Evolutionary conservation across 2,329 filamentous ascomycete genomes (phyloP), one percentile per base, ranked within the genome.

Genomic region (Penicillium frequentans): DNA sequence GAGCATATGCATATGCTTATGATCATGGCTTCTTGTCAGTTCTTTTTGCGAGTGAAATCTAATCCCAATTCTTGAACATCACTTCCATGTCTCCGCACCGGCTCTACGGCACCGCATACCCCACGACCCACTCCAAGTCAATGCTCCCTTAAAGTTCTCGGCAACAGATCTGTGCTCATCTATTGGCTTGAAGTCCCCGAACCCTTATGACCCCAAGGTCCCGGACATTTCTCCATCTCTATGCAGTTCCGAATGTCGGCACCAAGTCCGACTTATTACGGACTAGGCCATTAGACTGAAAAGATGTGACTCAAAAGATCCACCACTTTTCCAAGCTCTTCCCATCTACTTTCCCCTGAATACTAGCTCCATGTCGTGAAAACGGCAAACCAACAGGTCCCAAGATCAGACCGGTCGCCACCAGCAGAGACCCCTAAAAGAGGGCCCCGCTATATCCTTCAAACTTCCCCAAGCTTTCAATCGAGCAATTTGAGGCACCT

Each of bases 151-250:
- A 11, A 11, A 31, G 11, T 21, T 31, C 35, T 19, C 37, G 21
- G 44, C n/a, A 19, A 47, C 44, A 29, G 26, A 21, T 39, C 39
- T 42, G 42, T 42, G 29, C 33, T 29, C 50, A 43, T 39, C 39
- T 13, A 63, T 66, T 64, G 61, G 64, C 49, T 21, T 13, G 21
- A 35, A 52, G 11, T 57, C 47, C 48, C 62, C 61, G 61, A 47
- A 48, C 49, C 13, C 26, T 23, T 11, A 44, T 11, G 16, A 16
- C 33, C 48, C 48, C 33, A 24, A 23, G 39, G 23, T 14, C 14
- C 31, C 53, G 58, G 52, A 27, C 26, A 58, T 55, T 43, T 39
- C 47, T 51, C 10, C 51, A 23, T 42, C 19, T 21, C 31, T 27
- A 23, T 11, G 14, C 46, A 44, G 24, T 14, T 19, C 16, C 21